Evolutionary conservation across 495 filamentous ascomycete genomes (phyloP).

Genomic region (Neurospora africana): DNA sequence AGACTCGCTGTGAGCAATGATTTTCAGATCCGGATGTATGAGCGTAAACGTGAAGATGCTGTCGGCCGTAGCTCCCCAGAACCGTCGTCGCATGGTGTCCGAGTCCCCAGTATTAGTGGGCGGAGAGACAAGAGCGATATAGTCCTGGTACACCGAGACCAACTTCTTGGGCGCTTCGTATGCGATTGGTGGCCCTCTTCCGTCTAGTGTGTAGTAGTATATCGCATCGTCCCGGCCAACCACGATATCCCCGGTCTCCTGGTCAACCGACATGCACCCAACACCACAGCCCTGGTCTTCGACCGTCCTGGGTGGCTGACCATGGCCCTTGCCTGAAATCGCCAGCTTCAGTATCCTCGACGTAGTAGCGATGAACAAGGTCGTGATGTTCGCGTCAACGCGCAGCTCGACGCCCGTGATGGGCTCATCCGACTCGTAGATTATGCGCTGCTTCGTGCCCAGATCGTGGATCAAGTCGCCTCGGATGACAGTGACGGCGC

Average conservation of each 20-base stretch:
- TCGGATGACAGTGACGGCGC: constrained; percentile 82
- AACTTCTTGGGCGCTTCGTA: constrained; percentile 85
- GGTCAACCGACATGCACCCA: constrained; percentile 85
- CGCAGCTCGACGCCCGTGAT: constrained; percentile 81
- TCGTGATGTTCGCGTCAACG: constrained; percentile 51
- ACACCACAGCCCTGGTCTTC: constrained; percentile 84
- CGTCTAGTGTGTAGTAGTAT: constrained; percentile 81
- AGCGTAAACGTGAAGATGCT: constrained; percentile 78
- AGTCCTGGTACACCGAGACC: constrained; percentile 71
- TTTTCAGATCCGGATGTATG: constrained; percentile 80
- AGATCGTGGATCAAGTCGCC: constrained; percentile 93
- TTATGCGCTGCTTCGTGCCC: constrained; percentile 89
- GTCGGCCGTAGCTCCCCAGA: constrained; percentile 57
- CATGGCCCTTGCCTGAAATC: constrained; percentile 77
- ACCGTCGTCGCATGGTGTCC: constrained; percentile 42
- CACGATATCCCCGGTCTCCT: constrained; percentile 68
- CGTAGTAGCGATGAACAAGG: constrained; percentile 86
- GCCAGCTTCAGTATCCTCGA: constrained; percentile 76
- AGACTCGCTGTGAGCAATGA: constrained; percentile 81
- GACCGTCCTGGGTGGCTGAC: constrained; percentile 75
- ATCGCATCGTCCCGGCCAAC: constrained; percentile 90
- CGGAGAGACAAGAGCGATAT: constrained; percentile 80
- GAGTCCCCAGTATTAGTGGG: constrained; percentile 43
- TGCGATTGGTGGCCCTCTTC: constrained; percentile 73
- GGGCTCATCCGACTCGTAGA: constrained; percentile 94